Evolutionary conservation across 805 yeast genomes (phyloP).

Genomic region (Yamadazyma takamatsuzukensis): DNA sequence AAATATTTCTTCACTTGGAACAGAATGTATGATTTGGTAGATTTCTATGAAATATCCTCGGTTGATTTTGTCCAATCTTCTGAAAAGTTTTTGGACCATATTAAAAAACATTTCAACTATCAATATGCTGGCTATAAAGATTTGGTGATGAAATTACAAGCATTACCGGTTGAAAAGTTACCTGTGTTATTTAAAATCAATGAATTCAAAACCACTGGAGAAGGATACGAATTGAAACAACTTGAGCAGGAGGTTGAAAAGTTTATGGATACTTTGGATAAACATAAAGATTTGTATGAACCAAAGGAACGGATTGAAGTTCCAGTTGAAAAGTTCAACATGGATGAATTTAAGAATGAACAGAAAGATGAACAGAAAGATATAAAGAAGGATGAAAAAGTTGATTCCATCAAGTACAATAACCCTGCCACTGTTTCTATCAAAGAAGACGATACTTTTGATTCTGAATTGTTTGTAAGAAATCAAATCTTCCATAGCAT

Average conservation of each 20-base stretch:
- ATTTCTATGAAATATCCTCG: constrained; percentile 8
- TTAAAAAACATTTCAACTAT: constrained; percentile 5
- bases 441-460: constrained; percentile 8
- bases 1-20: constrained; percentile 4
- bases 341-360: constrained; percentile 15
- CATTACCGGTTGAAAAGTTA: constrained; percentile 4
- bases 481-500: constrained; percentile 13
- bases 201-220: constrained; percentile 1
- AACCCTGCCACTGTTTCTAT: constrained; percentile 1
- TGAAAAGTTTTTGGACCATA: constrained; percentile 4
- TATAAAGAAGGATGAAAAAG: too few species aligned
- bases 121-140: constrained; percentile 3
- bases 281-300: constrained; percentile 6
- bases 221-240: neutral
- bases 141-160: constrained; percentile 2
- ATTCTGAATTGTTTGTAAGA: constrained; percentile 12
- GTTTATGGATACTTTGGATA: constrained; percentile 8
- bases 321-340: constrained; percentile 17
- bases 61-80: constrained; percentile 6
- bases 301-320: constrained; percentile 8
- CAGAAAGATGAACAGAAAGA: neutral
- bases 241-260: constrained; percentile 3
- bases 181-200: constrained; percentile 6
- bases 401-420: constrained; percentile 3
- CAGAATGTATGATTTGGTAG: constrained; percentile 7